phyloP scores from a whole-genome alignment of 2,329 filamentous ascomycete genomes.

The Hypoxylon sp. region DNA sequence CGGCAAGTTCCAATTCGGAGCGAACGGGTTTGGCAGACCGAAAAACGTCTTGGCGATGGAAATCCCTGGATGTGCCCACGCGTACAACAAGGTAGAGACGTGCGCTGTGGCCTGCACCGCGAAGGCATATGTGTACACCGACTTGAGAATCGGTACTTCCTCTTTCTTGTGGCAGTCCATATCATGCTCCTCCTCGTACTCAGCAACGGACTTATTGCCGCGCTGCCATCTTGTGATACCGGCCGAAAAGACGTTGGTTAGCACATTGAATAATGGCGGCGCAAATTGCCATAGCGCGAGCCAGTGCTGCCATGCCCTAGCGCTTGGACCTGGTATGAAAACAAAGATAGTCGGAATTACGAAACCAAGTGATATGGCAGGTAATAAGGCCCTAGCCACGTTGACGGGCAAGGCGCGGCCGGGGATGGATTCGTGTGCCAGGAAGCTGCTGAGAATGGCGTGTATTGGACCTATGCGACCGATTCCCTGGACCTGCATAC shows the following conservation, averaged over 20 bases:
- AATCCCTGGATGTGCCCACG: slow-evolving; percentile 9
- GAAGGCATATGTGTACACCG: slow-evolving; percentile 24
- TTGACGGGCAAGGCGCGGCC: background rate
- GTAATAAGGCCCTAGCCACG: background rate
- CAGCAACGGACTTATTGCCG: background rate
- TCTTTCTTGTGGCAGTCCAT: slow-evolving; percentile 27
- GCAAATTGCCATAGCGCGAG: background rate
- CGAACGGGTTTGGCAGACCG: background rate
- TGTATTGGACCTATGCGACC: background rate
- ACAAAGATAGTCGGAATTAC: background rate
- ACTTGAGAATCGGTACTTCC: slow-evolving; percentile 30
- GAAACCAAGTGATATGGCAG: background rate
- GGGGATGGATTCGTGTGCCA: no score
- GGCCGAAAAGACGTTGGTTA: background rate
- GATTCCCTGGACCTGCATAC: slow-evolving; percentile 1
- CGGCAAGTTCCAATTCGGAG: background rate
- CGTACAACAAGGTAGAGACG: slow-evolving; percentile 22
- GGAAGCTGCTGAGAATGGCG: background rate
- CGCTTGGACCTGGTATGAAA: background rate
- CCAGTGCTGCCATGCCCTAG: background rate
- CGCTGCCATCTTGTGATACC: background rate
- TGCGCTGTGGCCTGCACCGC: slow-evolving; percentile 27
- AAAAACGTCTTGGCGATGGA: slow-evolving; percentile 7
- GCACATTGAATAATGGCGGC: background rate
- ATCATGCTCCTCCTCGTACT: background rate